A percentile compares a stretch with the other conserved stretches of the same genome.
These are phyloP conservation scores for Ceriops decandra DNA, from an alignment of 345 rosid genomes.

Conservation along the genomic window DNA sequence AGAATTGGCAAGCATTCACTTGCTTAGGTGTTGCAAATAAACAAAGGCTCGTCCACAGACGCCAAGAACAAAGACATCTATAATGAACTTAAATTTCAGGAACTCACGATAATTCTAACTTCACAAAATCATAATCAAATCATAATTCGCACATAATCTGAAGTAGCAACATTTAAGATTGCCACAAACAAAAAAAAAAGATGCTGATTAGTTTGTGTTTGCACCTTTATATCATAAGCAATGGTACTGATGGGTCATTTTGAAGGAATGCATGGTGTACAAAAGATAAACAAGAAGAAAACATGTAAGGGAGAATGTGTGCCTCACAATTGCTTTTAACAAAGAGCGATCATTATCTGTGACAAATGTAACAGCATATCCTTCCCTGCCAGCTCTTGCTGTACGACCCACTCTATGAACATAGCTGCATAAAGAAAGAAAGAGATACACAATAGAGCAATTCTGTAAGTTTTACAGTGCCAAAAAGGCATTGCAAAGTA, in stretches of 20 bases:
- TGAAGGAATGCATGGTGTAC: background rate
- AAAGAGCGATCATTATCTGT: constrained; percentile 91
- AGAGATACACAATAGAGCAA: background rate
- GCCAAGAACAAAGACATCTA: background rate
- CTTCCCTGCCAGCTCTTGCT: constrained; percentile 98
- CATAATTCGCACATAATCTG: too few species aligned
- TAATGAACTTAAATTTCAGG: too few species aligned
- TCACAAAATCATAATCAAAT: too few species aligned
- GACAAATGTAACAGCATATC: constrained; percentile 92
- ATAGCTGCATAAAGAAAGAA: constrained; percentile 49
- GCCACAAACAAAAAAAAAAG: background rate
- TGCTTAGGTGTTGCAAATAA: background rate
- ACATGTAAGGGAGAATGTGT: constrained; percentile 4
- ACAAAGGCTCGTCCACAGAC: background rate
- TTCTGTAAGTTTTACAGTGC: too few species aligned
- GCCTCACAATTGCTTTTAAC: constrained; percentile 83
- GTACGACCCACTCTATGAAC: constrained; percentile 97
- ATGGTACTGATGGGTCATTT: background rate
- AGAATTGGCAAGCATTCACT: background rate
- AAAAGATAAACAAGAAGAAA: constrained; percentile 5
- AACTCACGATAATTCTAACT: too few species aligned
- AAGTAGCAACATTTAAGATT: background rate
- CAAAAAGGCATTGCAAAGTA: background rate
- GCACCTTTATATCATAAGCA: background rate
- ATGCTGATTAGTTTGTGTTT: background rate